These are phyloP conservation scores for Aspergillus calidoustus DNA, from an alignment of 2,329 filamentous ascomycete species.

Conservation along the genomic window DNA sequence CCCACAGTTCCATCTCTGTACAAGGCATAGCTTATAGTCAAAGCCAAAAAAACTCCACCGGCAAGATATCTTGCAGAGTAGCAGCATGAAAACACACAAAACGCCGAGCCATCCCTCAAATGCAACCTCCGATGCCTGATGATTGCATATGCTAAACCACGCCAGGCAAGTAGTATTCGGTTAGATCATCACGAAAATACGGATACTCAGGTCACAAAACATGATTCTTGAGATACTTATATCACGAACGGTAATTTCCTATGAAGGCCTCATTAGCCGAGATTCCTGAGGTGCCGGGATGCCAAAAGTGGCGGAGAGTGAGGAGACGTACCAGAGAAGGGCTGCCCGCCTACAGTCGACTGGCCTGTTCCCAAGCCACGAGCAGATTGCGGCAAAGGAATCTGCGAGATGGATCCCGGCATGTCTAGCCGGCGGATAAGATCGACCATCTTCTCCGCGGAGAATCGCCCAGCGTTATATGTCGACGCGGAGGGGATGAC, in stretches of 20 bases:
- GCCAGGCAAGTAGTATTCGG: constrained; percentile 8
- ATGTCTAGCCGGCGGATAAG: constrained; percentile 72
- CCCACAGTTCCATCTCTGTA: constrained; percentile 15
- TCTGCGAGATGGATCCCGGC: constrained; percentile 56
- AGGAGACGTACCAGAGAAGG: constrained; percentile 40
- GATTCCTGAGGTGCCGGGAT: neutral
- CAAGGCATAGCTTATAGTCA: constrained; percentile 8
- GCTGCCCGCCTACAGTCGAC: constrained; percentile 27
- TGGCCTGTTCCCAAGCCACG: constrained; percentile 36
- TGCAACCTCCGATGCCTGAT: constrained; percentile 22
- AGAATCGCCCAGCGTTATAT: constrained; percentile 74
- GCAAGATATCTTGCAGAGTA: neutral
- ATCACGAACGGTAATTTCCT: constrained; percentile 25
- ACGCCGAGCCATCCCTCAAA: constrained; percentile 29
- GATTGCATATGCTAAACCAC: constrained; percentile 22
- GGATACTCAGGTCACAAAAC: constrained; percentile 5
- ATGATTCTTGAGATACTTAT: constrained; percentile 4
- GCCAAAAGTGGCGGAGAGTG: neutral
- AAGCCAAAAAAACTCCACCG: constrained; percentile 4
- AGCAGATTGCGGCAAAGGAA: constrained; percentile 40
- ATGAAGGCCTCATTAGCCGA: constrained; percentile 5
- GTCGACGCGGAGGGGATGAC: constrained; percentile 74
- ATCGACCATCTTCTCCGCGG: constrained; percentile 70
- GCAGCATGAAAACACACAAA: constrained; percentile 16
- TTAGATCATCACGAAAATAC: constrained; percentile 7